Base-by-base conservation (phyloP, 495 filamentous ascomycete genomes). In the Neurospora sp. region DNA sequence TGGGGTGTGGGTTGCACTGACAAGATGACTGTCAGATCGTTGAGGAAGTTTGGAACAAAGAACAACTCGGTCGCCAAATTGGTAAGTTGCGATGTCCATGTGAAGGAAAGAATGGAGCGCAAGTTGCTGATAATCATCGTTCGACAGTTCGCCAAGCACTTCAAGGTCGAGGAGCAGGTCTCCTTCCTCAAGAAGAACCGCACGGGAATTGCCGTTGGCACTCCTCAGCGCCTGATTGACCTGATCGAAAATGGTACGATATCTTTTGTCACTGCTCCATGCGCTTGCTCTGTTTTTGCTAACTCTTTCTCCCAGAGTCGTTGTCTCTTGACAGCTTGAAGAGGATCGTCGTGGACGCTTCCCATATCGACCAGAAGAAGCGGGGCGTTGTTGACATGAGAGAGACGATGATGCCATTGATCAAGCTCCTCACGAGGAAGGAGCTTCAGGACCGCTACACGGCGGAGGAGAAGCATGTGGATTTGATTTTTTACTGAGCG, bases 301-400 rank as follows among this genome's bases (percentile, higher is more conserved):
- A 77, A 82, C 71, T 42, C 7, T 1, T 4, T 8, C 70, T 0
- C 10, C 31, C 42, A 95, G 94, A 89, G 41, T 87, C 89, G 16
- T 81, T 98, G 68, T 90, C 88, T 39, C 72, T 91, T 45, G 85
- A 87, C 37, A 86, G 90, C 40, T 82, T 98, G 41, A 85, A 94
- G 79, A 87, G 92, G 72, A 89, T 99, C 48, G 87, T 98, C 12
- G 86, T 98, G 71, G 96, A 98, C 79, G 91, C 90, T 42, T 97
- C 94, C 3, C 89, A 95, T 76, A 90, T 97, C 74, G 94, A 98
- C 79, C 88, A 91, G 78, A 99, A 99, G 84, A 94, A 96, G 83
- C 86, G 94, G 65, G 92, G 92, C 6, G 89, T 98, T 70, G 89
- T 96, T 76, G 96, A 98, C 74, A 97, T 97, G 92, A 91, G 90